Evolutionary conservation across 2,329 filamentous ascomycete genomes (phyloP), one percentile per base, ranked within the genome.

Genomic region (Fusarium coffeatum): DNA sequence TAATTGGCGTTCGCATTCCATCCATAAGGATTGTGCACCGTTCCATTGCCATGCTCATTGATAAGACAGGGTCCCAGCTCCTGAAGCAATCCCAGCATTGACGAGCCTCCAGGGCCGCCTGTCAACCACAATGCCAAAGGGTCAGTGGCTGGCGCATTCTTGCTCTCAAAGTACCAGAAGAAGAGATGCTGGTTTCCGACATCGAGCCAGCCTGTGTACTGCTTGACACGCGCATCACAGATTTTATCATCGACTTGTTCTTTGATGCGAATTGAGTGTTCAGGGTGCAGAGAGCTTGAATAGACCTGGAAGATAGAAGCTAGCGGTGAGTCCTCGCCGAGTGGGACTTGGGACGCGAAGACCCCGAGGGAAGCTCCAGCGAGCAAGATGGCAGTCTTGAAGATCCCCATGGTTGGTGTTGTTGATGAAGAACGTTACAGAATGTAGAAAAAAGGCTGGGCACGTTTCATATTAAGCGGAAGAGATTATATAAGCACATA

Each of bases 121-220:
- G 71, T 73, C n/a, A 73, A 18, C 71, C 71, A 73, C 18, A 73
- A 41, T 9, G 69, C 61, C 3, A 73, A 34, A 22, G 71, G 71
- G 3, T 73, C 71, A 3, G 37, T 63, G 2, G 59, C 28, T 0
- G 71, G 71, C 2, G 69, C 60, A 8, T 46, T 64, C 12, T 69
- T 46, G 22, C 71, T 73, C n/a, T 73, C 71, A 20, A 73, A 56
- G 9, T 73, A 73, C 71, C 71, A 72, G 32, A 72, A 72, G 41
- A 72, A 72, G 1, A 72, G 60, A 12, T 72, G 71, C 43, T 73
- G 69, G 3, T 56, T 64, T 10, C 53, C 59, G 0, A 61, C 22
- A 13, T 72, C 70, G 0, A 72, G 54, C 71, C 70, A 72, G 1
- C 71, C 71, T 0, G 70, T 72, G 30, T 71, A 72, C 20, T 72